These are phyloP conservation scores for Lupinus albus DNA, from an alignment of 306 rosid species.

Conservation along the genomic window DNA sequence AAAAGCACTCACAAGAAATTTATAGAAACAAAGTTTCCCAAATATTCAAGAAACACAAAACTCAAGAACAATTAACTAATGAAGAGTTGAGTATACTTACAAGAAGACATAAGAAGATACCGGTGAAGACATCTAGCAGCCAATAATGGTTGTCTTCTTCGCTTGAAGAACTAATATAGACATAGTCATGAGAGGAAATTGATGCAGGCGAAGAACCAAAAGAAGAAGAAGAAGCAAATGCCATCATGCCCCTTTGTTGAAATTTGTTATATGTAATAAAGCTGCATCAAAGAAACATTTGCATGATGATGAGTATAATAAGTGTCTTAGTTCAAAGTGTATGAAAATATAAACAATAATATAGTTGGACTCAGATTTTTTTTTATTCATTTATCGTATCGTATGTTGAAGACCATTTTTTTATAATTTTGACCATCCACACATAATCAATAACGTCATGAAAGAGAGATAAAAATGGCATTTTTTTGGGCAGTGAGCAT, in stretches of 20 bases:
- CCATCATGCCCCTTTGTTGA: constrained; percentile 39
- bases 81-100: constrained; percentile 46
- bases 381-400: not conserved
- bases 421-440: constrained; percentile 9
- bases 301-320: not conserved
- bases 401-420: not conserved
- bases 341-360: constrained; percentile 3
- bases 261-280: constrained; percentile 16
- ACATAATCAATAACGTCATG: not conserved
- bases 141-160: constrained; percentile 43
- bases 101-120: constrained; percentile 57
- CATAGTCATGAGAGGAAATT: constrained; percentile 36
- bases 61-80: not conserved
- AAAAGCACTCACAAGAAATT: constrained; percentile 3
- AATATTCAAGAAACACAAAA: constrained; percentile 1
- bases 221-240: constrained; percentile 34
- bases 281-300: constrained; percentile 16
- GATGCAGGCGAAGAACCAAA: constrained; percentile 31
- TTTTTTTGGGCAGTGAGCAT: not conserved
- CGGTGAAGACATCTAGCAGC: constrained; percentile 50
- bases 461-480: not conserved
- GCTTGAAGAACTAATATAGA: constrained; percentile 35
- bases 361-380: not conserved
- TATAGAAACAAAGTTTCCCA: not conserved
- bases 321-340: constrained; percentile 17